These are phyloP conservation scores for Dichomitus squalens DNA, from an alignment of 1,284 basidiomycete species.

Conservation along the genomic window DNA sequence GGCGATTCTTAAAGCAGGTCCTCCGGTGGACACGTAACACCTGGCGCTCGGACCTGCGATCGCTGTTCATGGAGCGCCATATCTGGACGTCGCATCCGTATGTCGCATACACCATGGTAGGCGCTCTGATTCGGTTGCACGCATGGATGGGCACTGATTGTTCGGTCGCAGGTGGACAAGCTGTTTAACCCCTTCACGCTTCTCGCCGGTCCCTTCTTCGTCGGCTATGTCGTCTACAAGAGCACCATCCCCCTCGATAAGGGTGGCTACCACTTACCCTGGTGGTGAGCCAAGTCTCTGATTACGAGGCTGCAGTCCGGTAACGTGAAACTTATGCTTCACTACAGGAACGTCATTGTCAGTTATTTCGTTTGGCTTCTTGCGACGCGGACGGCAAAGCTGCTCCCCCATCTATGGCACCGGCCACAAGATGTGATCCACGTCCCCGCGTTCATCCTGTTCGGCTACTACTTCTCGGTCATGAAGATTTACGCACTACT, in stretches of 20 bases:
- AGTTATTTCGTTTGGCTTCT: slow-evolving; percentile 82
- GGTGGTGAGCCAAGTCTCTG: slow-evolving; percentile 65
- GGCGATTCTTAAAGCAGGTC: slow-evolving; percentile 92
- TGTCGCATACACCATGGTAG: slow-evolving; percentile 88
- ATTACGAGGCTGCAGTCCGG: not conserved
- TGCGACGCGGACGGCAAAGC: slow-evolving; percentile 84
- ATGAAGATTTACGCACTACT: slow-evolving; percentile 39
- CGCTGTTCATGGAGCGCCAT: slow-evolving; percentile 85
- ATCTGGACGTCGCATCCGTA: slow-evolving; percentile 91
- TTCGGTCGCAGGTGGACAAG: slow-evolving; percentile 70
- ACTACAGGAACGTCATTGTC: slow-evolving; percentile 69
- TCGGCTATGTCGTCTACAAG: slow-evolving; percentile 77
- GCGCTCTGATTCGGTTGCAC: slow-evolving; percentile 18
- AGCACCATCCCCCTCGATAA: slow-evolving; percentile 66
- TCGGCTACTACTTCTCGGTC: slow-evolving; percentile 72
- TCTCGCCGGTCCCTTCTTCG: slow-evolving; percentile 79
- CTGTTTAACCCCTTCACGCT: slow-evolving; percentile 90
- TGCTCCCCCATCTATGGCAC: slow-evolving; percentile 86
- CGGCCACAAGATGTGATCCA: slow-evolving; percentile 85
- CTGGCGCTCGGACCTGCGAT: slow-evolving; percentile 87
- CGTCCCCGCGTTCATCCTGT: slow-evolving; percentile 89
- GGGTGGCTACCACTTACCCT: slow-evolving; percentile 87
- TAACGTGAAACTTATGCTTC: not conserved
- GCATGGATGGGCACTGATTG: slow-evolving; percentile 4
- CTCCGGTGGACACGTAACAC: slow-evolving; percentile 92